Conservation (phyloP, 805 yeast genomes). For the Spathaspora arborariae region DNA sequence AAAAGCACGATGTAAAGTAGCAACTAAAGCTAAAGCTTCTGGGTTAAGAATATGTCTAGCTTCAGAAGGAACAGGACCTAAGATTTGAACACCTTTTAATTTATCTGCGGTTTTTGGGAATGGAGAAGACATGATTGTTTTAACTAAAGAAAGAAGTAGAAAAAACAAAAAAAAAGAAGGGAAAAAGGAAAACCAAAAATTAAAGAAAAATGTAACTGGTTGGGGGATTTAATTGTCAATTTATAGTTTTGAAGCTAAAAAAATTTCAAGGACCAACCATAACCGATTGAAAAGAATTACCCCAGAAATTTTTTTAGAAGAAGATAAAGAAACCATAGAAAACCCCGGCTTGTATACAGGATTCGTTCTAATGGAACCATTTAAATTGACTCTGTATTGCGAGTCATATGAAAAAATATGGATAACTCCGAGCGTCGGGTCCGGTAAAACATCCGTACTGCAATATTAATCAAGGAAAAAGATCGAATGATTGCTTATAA, state of each 20-base stretch:
- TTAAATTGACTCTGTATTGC: neutral
- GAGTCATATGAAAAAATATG: constrained; percentile 1
- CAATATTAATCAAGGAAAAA: neutral
- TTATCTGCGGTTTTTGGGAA: constrained; percentile 43
- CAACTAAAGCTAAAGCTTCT: constrained; percentile 67
- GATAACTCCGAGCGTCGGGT: constrained; percentile 3
- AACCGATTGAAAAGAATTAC: neutral
- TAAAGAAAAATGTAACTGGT: neutral
- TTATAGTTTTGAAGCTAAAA: neutral
- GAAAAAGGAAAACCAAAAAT: neutral
- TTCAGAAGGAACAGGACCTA: constrained; percentile 46
- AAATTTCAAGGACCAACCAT: neutral
- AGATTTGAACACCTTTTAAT: constrained; percentile 50
- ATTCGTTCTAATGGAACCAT: neutral
- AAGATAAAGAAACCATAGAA: neutral
- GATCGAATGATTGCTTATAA: neutral
- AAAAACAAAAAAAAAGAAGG: neutral
- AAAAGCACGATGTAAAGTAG: constrained; percentile 70
- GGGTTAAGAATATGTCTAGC: constrained; percentile 54
- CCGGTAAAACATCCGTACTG: constrained; percentile 3
- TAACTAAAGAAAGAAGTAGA: neutral
- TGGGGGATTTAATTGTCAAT: neutral
- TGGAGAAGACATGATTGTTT: constrained; percentile 33
- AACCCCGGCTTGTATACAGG: neutral
- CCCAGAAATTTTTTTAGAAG: neutral